phyloP scores from a whole-genome alignment of 148 eudicot genomes.

The Rhododendron griersonianum region DNA sequence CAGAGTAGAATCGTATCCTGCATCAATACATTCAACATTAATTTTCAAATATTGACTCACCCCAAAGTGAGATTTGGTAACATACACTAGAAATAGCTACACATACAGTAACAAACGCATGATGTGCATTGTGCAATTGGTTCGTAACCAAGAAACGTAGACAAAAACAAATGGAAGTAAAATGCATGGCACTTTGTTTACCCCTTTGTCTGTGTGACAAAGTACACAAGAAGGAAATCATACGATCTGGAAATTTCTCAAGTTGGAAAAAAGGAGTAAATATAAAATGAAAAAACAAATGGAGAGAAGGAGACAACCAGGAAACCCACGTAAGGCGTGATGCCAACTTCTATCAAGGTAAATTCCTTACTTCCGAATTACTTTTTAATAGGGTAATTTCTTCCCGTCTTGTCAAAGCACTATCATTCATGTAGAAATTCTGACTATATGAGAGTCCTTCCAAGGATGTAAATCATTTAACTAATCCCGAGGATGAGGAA shows the following conservation, averaged over 20 bases:
- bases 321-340: not conserved
- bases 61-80: not conserved
- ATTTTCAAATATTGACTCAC: not conserved
- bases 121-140: not conserved
- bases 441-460: not conserved
- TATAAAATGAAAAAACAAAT: not conserved
- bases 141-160: not conserved
- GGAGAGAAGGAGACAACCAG: not conserved
- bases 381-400: not conserved
- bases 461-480: not conserved
- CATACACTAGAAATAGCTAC: not conserved
- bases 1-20: conserved; percentile 47
- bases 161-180: not conserved
- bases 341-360: not conserved
- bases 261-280: not conserved
- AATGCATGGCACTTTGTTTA: not conserved
- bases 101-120: not conserved
- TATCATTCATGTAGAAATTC: not conserved
- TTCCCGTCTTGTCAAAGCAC: not conserved
- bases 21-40: not conserved
- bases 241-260: not conserved
- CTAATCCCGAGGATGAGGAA: not conserved
- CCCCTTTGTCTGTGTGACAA: not conserved
- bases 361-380: not conserved
- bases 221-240: not conserved